phyloP scores from a whole-genome alignment of 441 rosid species.

The Populus hybrid region DNA sequence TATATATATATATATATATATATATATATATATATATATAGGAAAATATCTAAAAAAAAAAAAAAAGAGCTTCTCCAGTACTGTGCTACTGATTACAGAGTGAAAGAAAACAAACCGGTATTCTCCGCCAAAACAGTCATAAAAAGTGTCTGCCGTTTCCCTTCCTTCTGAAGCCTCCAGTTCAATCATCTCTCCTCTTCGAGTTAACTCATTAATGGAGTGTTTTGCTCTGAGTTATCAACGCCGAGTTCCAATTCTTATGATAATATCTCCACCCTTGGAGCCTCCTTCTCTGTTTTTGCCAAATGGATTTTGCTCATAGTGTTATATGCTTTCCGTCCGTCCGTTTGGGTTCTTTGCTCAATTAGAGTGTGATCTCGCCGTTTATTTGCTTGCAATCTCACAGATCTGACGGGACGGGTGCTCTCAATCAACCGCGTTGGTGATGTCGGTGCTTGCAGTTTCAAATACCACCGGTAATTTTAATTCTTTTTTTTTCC shows the following conservation, averaged over 20 bases:
- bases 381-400: constrained; percentile 30
- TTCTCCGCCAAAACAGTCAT: constrained; percentile 38
- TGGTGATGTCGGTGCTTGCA: constrained; percentile 56
- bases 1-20: not conserved
- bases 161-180: constrained; percentile 1
- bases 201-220: constrained; percentile 35
- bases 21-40: not conserved
- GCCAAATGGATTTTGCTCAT: constrained; percentile 24
- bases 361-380: constrained; percentile 32
- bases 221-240: constrained; percentile 24
- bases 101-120: constrained; percentile 37
- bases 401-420: constrained; percentile 46
- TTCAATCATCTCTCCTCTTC: constrained; percentile 19
- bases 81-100: constrained; percentile 25
- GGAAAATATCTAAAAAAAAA: not conserved
- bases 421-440: constrained; percentile 29
- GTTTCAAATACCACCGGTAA: constrained; percentile 33
- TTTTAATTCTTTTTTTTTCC: not conserved
- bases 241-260: constrained; percentile 30
- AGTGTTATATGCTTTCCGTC: constrained; percentile 19
- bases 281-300: constrained; percentile 35
- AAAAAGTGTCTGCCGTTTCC: not conserved
- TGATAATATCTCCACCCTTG: constrained; percentile 21
- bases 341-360: constrained; percentile 18
- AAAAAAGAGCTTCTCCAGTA: constrained; percentile 32